Evolutionary conservation across 202 grass and related monocot species (phyloP).

Genomic region (Schoenoplectus tabernaemontani): DNA sequence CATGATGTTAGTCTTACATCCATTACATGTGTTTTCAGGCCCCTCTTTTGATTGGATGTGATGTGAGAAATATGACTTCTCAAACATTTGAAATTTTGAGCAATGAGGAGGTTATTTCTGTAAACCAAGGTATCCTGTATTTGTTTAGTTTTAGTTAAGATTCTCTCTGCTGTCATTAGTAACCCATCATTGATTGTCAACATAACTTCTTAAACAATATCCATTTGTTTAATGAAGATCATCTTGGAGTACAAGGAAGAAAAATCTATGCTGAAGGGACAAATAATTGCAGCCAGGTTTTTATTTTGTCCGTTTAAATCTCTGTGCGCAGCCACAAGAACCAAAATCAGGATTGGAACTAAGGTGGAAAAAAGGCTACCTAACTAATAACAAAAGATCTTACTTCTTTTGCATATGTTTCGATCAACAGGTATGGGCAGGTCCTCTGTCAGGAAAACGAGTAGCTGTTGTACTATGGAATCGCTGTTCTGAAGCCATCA

Average conservation of each 20-base stretch:
- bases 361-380: not conserved
- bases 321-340: not conserved
- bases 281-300: constrained; percentile 61
- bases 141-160: not conserved
- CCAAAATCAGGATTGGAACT: not conserved
- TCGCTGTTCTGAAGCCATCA: constrained; percentile 50
- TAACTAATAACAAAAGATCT: not conserved
- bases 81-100: constrained; percentile 73
- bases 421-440: constrained; percentile 71
- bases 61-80: constrained; percentile 87
- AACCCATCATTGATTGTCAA: constrained; percentile 1
- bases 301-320: constrained; percentile 1
- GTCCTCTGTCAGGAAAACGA: constrained; percentile 58
- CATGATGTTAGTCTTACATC: not conserved
- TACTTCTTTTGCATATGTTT: not conserved
- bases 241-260: constrained; percentile 90
- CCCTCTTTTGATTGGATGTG: constrained; percentile 89
- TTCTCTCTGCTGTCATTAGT: not conserved
- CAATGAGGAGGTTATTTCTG: constrained; percentile 82
- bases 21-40: constrained; percentile 43
- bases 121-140: constrained; percentile 67
- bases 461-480: constrained; percentile 72
- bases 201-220: not conserved
- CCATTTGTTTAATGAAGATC: constrained; percentile 44
- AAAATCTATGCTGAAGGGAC: constrained; percentile 54